A percentile compares a stretch with the other conserved stretches of the same genome.
phyloP scores from a whole-genome alignment of 768 basidiomycete species.

The Mrakia hoshinonis region DNA sequence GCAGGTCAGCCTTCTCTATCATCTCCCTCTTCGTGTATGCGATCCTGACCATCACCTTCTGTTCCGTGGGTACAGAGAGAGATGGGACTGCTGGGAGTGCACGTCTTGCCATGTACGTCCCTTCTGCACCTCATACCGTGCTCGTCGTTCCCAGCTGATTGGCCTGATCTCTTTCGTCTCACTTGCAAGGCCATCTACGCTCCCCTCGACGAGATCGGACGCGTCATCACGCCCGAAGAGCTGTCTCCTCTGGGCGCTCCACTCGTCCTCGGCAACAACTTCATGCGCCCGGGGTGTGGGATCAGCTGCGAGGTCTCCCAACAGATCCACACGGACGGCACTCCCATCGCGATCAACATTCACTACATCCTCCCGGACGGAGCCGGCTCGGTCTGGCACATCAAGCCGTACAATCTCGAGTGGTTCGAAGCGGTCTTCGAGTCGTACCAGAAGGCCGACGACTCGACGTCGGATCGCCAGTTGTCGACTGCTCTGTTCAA shows the following conservation, averaged over 20 bases:
- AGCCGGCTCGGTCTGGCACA: background rate
- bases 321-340: background rate
- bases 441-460: background rate
- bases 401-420: background rate
- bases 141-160: background rate
- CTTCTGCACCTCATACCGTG: too few relatives aligned
- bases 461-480: background rate
- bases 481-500: background rate
- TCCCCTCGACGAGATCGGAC: background rate
- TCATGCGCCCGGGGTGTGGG: background rate
- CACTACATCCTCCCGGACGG: background rate
- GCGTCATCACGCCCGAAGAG: background rate
- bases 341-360: background rate
- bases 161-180: background rate
- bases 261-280: background rate
- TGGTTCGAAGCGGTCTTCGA: background rate
- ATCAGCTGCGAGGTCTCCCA: background rate
- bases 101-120: background rate
- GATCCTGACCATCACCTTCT: too few relatives aligned
- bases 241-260: background rate
- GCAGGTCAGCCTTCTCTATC: background rate
- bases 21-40: too few relatives aligned
- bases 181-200: slow-evolving; percentile 1
- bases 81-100: background rate
- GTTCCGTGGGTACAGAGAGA: background rate